Evolutionary conservation across 208 protist genomes (phyloP).

Genomic region (Strigomonas galati): DNA sequence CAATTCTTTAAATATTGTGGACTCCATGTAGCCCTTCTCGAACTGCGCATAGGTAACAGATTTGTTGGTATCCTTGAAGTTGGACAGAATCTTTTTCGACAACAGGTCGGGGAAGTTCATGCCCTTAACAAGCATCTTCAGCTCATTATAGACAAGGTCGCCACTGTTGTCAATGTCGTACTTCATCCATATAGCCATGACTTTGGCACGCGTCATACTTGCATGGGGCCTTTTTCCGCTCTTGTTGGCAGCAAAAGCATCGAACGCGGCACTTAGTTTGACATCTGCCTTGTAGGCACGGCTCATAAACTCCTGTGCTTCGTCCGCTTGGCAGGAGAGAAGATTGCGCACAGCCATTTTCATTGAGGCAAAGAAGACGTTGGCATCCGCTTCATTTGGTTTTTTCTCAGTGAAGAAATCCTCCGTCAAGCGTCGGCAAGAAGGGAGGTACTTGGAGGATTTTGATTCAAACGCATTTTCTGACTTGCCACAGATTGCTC

Average conservation of each 20-base stretch:
- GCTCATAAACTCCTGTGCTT: constrained; percentile 45
- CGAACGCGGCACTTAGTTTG: constrained; percentile 26
- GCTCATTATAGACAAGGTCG: constrained; percentile 40
- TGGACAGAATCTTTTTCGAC: constrained; percentile 26
- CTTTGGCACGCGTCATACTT: constrained; percentile 46
- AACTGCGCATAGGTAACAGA: constrained; percentile 44
- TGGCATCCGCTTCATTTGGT: constrained; percentile 24
- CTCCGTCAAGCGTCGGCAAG: constrained; percentile 37
- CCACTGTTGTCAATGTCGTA: constrained; percentile 62
- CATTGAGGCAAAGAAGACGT: constrained; percentile 54
- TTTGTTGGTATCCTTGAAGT: constrained; percentile 22
- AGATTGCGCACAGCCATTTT: constrained; percentile 36
- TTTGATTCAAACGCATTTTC: constrained; percentile 16
- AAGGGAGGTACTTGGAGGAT: constrained; percentile 28
- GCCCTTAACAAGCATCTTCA: constrained; percentile 37
- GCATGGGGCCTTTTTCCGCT: constrained; percentile 19
- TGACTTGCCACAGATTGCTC: constrained; percentile 19
- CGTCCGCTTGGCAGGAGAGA: constrained; percentile 36
- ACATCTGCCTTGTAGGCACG: constrained; percentile 33
- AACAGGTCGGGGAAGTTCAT: constrained; percentile 51
- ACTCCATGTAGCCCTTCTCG: constrained; percentile 35
- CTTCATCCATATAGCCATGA: constrained; percentile 71
- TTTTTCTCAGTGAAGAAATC: constrained; percentile 32
- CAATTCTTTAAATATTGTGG: constrained; percentile 49
- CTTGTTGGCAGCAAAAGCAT: constrained; percentile 27